These are phyloP conservation scores for Salix purpurea DNA, from an alignment of 345 rosid species.

Conservation along the genomic window DNA sequence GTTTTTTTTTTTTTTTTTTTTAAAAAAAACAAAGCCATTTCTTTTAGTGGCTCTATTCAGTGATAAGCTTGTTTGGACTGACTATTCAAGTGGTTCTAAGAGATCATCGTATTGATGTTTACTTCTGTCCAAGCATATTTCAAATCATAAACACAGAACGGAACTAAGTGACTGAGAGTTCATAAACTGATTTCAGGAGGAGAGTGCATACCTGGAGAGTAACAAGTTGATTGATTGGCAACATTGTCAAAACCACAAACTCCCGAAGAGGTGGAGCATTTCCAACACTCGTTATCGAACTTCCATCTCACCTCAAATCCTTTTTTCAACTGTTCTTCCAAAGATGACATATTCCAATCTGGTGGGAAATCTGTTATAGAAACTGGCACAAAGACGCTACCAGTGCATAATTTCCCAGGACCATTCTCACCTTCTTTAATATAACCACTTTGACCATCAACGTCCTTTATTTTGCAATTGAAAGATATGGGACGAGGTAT, in stretches of 20 bases:
- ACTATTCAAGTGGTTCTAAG: too few species aligned
- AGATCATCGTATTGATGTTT: neutral
- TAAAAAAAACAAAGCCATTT: too few species aligned
- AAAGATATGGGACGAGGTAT: neutral
- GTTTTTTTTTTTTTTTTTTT: too few species aligned
- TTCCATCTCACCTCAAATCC: conserved; percentile 22
- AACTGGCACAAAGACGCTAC: conserved; percentile 18
- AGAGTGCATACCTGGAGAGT: neutral
- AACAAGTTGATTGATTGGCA: neutral
- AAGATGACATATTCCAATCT: neutral
- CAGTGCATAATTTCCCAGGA: neutral
- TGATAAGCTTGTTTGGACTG: too few species aligned
- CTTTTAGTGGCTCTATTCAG: too few species aligned
- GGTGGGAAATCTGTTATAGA: too few species aligned
- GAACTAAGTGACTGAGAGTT: too few species aligned
- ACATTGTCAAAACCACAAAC: neutral
- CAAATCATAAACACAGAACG: too few species aligned
- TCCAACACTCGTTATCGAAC: neutral
- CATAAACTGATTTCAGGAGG: neutral
- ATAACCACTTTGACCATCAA: neutral
- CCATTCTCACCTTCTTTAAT: neutral
- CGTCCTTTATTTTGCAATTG: neutral
- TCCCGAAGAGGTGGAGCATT: conserved; percentile 13
- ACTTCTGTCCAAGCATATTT: too few species aligned
- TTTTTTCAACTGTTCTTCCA: neutral